These are phyloP conservation scores for Aspergillus ochraceoroseus DNA, from an alignment of 2,329 filamentous ascomycete species.

Conservation along the genomic window DNA sequence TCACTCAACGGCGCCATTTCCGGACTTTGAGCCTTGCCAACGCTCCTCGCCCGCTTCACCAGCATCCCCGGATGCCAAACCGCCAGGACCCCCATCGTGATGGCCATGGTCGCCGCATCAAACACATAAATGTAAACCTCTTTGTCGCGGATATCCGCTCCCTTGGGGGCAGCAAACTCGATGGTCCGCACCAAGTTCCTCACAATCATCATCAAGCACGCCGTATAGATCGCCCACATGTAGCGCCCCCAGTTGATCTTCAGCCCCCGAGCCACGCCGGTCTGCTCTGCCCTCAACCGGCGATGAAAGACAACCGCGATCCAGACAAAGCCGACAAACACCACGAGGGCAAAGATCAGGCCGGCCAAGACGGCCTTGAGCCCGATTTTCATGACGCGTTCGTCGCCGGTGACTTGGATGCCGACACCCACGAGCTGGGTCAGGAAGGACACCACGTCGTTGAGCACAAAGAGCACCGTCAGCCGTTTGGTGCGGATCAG, in stretches of 20 bases:
- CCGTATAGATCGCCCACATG: constrained; percentile 28
- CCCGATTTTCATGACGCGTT: too few species aligned
- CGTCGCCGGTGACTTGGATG: too few species aligned
- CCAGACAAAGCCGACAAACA: constrained; percentile 28
- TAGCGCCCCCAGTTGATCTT: constrained; percentile 27
- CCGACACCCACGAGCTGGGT: too few species aligned
- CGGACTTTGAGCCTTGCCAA: too few species aligned
- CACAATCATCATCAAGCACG: constrained; percentile 25
- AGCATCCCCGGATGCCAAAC: constrained; percentile 23
- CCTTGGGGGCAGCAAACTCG: constrained; percentile 24
- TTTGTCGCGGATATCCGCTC: constrained; percentile 31
- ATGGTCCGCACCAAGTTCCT: constrained; percentile 30
- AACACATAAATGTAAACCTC: constrained; percentile 34
- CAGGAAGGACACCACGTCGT: constrained; percentile 32
- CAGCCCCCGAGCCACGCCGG: constrained; percentile 14
- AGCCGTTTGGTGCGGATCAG: constrained; percentile 24
- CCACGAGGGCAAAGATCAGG: constrained; percentile 28
- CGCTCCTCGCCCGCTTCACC: too few species aligned
- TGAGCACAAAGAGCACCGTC: constrained; percentile 31
- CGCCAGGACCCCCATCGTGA: constrained; percentile 22
- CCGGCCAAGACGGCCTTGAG: constrained; percentile 27
- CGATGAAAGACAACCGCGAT: constrained; percentile 26
- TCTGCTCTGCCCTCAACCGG: constrained; percentile 16
- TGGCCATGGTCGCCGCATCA: constrained; percentile 31
- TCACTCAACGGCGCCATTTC: too few species aligned